Evolutionary conservation across 257 asterid species (phyloP).

Genomic region (Solanum arcanum): DNA sequence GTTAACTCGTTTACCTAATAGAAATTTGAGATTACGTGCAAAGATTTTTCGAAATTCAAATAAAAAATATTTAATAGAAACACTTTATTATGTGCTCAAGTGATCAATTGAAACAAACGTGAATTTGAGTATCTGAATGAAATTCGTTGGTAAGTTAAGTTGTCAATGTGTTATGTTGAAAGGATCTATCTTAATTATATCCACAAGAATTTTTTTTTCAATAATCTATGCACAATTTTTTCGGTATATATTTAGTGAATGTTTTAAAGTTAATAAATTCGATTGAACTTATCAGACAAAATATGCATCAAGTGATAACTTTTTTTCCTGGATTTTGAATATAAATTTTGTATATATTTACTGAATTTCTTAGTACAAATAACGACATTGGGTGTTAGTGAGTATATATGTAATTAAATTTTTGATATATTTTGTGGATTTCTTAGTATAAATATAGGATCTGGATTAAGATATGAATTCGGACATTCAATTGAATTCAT

Average conservation of each 20-base stretch:
- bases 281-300: too few species aligned
- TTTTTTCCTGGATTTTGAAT: too few species aligned
- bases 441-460: not conserved
- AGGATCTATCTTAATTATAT: too few species aligned
- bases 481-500: not conserved
- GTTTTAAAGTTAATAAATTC: not conserved
- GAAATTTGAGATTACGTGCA: not conserved
- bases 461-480: not conserved
- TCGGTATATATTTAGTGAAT: not conserved
- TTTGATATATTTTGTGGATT: not conserved
- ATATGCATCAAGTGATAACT: not conserved
- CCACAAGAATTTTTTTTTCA: not conserved
- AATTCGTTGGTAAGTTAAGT: not conserved
- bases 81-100: rapidly evolving
- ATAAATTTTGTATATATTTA: not conserved
- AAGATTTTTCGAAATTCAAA: rapidly evolving
- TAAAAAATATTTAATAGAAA: too few species aligned
- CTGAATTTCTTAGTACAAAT: too few species aligned
- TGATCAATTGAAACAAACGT: too few species aligned
- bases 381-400: too few species aligned
- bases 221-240: too few species aligned
- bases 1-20: too few species aligned
- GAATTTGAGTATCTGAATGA: too few species aligned
- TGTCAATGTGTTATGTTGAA: not conserved
- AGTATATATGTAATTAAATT: too few species aligned